Evolutionary conservation across 306 rosid genomes (phyloP), one percentile per base, ranked within the genome.

Genomic region (Quercus ilex): DNA sequence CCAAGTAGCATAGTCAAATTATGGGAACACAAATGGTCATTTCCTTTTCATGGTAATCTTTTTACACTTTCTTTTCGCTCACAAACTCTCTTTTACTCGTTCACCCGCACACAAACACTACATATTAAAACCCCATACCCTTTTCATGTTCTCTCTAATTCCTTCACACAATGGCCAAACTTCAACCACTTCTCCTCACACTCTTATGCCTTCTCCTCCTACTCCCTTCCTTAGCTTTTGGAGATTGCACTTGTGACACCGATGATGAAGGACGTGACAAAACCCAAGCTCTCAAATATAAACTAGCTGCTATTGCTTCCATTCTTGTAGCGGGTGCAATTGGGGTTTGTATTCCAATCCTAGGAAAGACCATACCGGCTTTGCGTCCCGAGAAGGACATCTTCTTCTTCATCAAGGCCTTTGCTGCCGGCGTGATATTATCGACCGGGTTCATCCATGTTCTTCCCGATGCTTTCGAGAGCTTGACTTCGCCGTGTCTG

Each of bases 401-500:
- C 0, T 92, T 94, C 64, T 92, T 91, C 58, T 0, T 91, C 0
- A 81, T 92, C 5, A 92, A 94, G 62, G 92, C 97, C 0, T 92
- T 94, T 5, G 97, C 97, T 0, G 98, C 98, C 1, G 94, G 98
- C 0, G 98, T 94, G 2, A 94, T 94, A 5, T 49, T 94, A 0
- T 9, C 97, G 0, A 94, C 97, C 0, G 98, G 93, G 0, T 94
- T 94, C 77, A 91, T 94, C 35, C 98, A 94, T 3, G 90, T 94
- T 1, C 81, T 92, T 6, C 97, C 98, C 0, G 97, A 92, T 20
- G 97, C 97, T 0, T 94, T 89, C 41, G 86, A 82, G 0, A 83
- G 15, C 4, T 75, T 94, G 2, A 86, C 90, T 0, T 85, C 90
- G 0, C 86, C 97, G 0, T 67, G 89, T n/a, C 19, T 92, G 11